Conservation (phyloP, 1,284 basidiomycete genomes). For the Heterobasidion annosum region DNA sequence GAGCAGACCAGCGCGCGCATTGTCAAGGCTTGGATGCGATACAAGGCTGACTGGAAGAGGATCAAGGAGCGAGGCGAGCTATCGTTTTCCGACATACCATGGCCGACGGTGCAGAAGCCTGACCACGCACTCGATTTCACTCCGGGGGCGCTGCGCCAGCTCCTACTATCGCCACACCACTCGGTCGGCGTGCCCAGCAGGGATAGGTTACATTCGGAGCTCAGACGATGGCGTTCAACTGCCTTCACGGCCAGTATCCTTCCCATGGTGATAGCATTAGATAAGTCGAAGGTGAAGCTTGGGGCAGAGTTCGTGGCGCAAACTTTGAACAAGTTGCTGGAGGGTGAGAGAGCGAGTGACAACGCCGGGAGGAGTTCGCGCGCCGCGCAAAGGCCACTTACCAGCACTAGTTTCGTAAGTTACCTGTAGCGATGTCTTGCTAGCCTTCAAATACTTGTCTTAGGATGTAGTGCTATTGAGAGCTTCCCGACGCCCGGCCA, state of each 20-base stretch:
- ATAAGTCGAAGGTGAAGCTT: constrained; percentile 50
- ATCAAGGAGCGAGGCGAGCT: constrained; percentile 29
- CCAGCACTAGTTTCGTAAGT: too few relatives aligned
- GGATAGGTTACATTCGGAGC: constrained; percentile 53
- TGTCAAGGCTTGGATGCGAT: constrained; percentile 44
- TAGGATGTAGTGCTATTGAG: too few relatives aligned
- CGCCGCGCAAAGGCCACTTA: too few relatives aligned
- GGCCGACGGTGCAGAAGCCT: constrained; percentile 46
- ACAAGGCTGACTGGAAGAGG: constrained; percentile 53
- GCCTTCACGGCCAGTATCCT: constrained; percentile 47
- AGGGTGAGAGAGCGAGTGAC: constrained; percentile 24
- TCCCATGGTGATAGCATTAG: constrained; percentile 40
- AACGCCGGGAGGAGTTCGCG: too few relatives aligned
- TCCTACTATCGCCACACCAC: too few relatives aligned
- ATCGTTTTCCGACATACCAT: constrained; percentile 54
- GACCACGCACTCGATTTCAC: constrained; percentile 37
- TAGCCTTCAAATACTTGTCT: too few relatives aligned
- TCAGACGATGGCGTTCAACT: constrained; percentile 73
- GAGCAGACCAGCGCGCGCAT: constrained; percentile 8
- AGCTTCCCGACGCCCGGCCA: too few relatives aligned
- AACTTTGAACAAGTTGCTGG: constrained; percentile 60
- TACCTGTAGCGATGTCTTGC: too few relatives aligned
- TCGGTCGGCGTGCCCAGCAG: constrained; percentile 34
- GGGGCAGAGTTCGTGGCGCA: constrained; percentile 63
- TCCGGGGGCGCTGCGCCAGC: constrained; percentile 9